These are phyloP conservation scores for Tolypocladium inflatum DNA, from an alignment of 2,329 filamentous ascomycete genomes.

Conservation along the genomic window DNA sequence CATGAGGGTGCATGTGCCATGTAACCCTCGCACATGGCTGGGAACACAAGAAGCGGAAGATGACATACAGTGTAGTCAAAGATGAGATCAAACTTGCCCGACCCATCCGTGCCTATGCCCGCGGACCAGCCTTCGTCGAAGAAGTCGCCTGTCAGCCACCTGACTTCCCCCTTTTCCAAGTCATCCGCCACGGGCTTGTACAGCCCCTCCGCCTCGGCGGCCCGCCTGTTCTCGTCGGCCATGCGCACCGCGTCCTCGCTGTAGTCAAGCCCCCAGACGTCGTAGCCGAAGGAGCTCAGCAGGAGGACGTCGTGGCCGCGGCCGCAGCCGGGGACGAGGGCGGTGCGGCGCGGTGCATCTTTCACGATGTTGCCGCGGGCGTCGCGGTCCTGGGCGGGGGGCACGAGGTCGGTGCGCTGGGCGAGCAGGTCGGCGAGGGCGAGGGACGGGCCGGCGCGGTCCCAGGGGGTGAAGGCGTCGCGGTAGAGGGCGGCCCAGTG, in stretches of 20 bases:
- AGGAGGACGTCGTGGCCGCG: slow-evolving; percentile 73
- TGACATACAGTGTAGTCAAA: slow-evolving; percentile 52
- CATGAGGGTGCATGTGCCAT: neutral
- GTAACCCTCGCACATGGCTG: neutral
- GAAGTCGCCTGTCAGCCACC: slow-evolving; percentile 56
- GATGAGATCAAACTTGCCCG: slow-evolving; percentile 52
- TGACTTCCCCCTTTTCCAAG: slow-evolving; percentile 36
- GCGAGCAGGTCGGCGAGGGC: slow-evolving; percentile 44
- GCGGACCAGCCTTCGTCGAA: slow-evolving; percentile 50
- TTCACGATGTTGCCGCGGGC: slow-evolving; percentile 16
- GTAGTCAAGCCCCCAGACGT: slow-evolving; percentile 66
- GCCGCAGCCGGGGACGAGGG: slow-evolving; percentile 74
- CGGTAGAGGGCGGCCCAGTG: slow-evolving; percentile 41
- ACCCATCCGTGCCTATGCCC: slow-evolving; percentile 27
- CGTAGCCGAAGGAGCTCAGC: slow-evolving; percentile 65
- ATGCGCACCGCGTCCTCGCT: slow-evolving; percentile 37
- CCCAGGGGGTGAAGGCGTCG: slow-evolving; percentile 41
- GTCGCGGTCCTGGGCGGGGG: slow-evolving; percentile 21
- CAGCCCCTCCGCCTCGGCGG: slow-evolving; percentile 26
- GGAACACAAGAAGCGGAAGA: neutral
- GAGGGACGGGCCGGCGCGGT: slow-evolving; percentile 41
- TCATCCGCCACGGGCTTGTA: slow-evolving; percentile 32
- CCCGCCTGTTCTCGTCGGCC: slow-evolving; percentile 33
- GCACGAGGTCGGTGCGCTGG: slow-evolving; percentile 34
- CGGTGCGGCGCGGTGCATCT: slow-evolving; percentile 24